Base-by-base conservation (phyloP, 2,329 filamentous ascomycete species). In the Phoma sp. region DNA sequence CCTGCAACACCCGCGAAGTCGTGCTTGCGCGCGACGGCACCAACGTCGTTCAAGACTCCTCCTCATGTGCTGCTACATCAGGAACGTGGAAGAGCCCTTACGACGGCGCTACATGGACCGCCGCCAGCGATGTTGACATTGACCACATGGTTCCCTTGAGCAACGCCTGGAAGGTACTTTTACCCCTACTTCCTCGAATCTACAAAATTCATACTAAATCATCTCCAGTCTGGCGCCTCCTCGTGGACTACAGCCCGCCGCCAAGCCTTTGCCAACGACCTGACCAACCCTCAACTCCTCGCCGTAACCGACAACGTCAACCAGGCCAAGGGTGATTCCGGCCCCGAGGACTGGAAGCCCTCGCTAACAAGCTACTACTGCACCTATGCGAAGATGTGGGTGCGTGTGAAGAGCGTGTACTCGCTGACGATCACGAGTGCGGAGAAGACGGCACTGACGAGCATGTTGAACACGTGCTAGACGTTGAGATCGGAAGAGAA, bases 91-190 rank as follows among this genome's bases (percentile, higher is more conserved):
- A 73, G 36, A 88, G 84, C 32, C 88, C 89, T 0, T 95, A 90
- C 71, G 91, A 94, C 67, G 90, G 89, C 15, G 87, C 78, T 0
- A 85, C 81, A 1, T 92, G 88, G 88, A 88, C 85, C 0, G 78
- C 80, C 0, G 84, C 89, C 1, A 83, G 81, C 17, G 88, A 93
- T 64, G 74, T 95, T 1, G 90, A 94, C 64, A 94, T 95, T 56
- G 91, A 95, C 73, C 91, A 95, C 72, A 82, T 95, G 76, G 89
- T 96, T 2, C 90, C 91, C 0, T 74, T 96, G 57, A 88, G 88
- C 70, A 91, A 93, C 68, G 90, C 90, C 5, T 94, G 90, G 90
- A 86, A 89, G 46, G 52, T 55, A 46, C n/a, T 13, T 31, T 27
- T 31, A 1, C 29, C 21, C n/a, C 58, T 80, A 44, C 41, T 22